Evolutionary conservation across 345 rosid species (phyloP).

Genomic region (Syzygium oleosum): DNA sequence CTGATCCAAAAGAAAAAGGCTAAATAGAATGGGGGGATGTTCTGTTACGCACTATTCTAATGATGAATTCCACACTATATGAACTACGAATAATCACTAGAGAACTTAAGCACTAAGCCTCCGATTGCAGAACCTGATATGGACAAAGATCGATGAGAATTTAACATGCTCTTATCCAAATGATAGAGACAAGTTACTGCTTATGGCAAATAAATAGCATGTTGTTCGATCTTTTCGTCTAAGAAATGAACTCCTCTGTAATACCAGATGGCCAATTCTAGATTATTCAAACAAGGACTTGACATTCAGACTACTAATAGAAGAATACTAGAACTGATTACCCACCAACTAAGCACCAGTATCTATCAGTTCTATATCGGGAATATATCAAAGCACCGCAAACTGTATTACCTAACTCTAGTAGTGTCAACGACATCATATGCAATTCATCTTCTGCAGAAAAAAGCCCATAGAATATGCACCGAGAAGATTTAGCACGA

Average conservation of each 20-base stretch:
- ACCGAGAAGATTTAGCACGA: neutral
- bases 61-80: neutral
- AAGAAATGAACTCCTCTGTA: neutral
- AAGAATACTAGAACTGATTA: neutral
- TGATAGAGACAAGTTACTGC: neutral
- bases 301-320: neutral
- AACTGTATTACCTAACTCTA: neutral
- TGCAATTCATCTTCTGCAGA: neutral
- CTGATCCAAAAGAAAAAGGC: slow-evolving; percentile 19
- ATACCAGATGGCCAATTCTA: neutral
- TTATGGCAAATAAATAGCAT: neutral
- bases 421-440: neutral
- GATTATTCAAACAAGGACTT: neutral
- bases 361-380: neutral
- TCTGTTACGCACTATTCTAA: neutral
- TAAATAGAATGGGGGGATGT: neutral
- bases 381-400: neutral
- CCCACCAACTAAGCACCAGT: neutral
- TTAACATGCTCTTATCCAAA: neutral
- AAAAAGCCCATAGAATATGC: neutral
- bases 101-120: neutral
- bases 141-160: neutral
- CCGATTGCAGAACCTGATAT: neutral
- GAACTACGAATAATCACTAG: neutral
- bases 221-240: neutral